A percentile compares a stretch with the other conserved stretches of the same genome.
phyloP scores from a whole-genome alignment of 768 basidiomycete species.

The Chiua virens region DNA sequence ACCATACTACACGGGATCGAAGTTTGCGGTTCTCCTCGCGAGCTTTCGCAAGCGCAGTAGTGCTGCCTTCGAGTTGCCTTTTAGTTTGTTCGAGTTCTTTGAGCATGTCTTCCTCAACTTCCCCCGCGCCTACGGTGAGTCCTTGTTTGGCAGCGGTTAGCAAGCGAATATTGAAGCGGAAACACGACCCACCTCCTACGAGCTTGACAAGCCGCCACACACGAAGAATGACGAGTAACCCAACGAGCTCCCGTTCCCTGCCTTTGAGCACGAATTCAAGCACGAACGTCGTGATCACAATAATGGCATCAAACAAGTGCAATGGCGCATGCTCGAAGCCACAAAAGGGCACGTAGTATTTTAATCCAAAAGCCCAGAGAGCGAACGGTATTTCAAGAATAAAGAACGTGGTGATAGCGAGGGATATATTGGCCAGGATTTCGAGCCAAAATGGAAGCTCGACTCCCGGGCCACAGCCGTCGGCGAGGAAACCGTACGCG shows the following conservation, averaged over 20 bases:
- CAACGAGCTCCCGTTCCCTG: slow-evolving; percentile 66
- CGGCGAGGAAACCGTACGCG: slow-evolving; percentile 61
- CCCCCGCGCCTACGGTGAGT: slow-evolving; percentile 73
- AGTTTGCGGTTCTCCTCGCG: slow-evolving; percentile 59
- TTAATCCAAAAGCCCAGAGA: slow-evolving; percentile 63
- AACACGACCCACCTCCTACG: slow-evolving; percentile 47
- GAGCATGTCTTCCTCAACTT: slow-evolving; percentile 56
- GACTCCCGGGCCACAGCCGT: slow-evolving; percentile 44
- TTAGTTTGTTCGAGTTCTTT: slow-evolving; percentile 51
- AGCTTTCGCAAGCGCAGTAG: slow-evolving; percentile 42
- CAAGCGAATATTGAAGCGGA: not conserved
- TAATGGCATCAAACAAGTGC: slow-evolving; percentile 72
- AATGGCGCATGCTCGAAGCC: slow-evolving; percentile 52
- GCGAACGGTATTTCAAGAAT: slow-evolving; percentile 73
- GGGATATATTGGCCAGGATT: slow-evolving; percentile 59
- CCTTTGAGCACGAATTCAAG: slow-evolving; percentile 72
- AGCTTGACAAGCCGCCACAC: slow-evolving; percentile 81
- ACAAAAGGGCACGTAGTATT: slow-evolving; percentile 63
- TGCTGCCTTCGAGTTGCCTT: slow-evolving; percentile 46
- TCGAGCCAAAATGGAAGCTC: slow-evolving; percentile 62
- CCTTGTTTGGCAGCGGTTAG: slow-evolving; percentile 40
- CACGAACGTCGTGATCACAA: slow-evolving; percentile 72
- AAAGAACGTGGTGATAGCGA: slow-evolving; percentile 71
- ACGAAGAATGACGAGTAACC: slow-evolving; percentile 69
- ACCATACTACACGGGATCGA: slow-evolving; percentile 36